Conservation (phyloP, 1,284 basidiomycete species). For the Cryptococcus jaspeensis region DNA sequence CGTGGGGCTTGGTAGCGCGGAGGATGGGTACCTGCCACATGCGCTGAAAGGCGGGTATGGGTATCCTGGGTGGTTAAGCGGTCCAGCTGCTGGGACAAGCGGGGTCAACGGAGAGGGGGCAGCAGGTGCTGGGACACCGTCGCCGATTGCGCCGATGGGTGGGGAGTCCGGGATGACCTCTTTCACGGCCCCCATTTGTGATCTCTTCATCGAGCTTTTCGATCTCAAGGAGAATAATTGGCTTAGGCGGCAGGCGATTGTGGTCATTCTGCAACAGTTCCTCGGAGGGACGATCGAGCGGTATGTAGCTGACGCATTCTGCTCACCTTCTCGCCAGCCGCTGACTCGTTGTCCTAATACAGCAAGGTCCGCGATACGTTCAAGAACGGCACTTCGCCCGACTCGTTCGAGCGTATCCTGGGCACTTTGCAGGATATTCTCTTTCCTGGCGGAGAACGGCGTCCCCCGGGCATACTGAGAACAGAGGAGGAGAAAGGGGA, state of each 20-base stretch:
- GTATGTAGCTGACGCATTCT: constrained; percentile 50
- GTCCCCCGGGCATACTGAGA: constrained; percentile 62
- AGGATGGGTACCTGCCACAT: constrained; percentile 29
- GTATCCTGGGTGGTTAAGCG: constrained; percentile 24
- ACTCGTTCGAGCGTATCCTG: constrained; percentile 67
- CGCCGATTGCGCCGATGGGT: constrained; percentile 67
- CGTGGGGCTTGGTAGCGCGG: constrained; percentile 72
- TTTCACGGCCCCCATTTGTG: constrained; percentile 92
- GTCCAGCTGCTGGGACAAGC: background rate
- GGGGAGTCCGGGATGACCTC: constrained; percentile 80
- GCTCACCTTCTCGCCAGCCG: background rate
- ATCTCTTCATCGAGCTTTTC: constrained; percentile 86
- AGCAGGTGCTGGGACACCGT: background rate
- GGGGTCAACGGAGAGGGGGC: background rate
- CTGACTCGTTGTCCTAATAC: background rate
- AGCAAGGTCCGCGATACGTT: constrained; percentile 84
- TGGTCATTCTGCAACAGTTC: constrained; percentile 92
- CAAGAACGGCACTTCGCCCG: constrained; percentile 63
- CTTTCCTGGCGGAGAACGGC: constrained; percentile 79
- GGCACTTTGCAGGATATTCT: constrained; percentile 66
- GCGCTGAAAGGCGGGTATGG: constrained; percentile 61
- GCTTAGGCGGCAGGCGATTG: constrained; percentile 92
- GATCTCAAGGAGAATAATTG: constrained; percentile 94
- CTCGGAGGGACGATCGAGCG: constrained; percentile 92
- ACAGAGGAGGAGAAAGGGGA: constrained; percentile 73